Percentiles rank a stretch among this genome's conserved stretches.
Conservation (phyloP, 2,329 filamentous ascomycete species). For the Dactylellina haptotyla region DNA sequence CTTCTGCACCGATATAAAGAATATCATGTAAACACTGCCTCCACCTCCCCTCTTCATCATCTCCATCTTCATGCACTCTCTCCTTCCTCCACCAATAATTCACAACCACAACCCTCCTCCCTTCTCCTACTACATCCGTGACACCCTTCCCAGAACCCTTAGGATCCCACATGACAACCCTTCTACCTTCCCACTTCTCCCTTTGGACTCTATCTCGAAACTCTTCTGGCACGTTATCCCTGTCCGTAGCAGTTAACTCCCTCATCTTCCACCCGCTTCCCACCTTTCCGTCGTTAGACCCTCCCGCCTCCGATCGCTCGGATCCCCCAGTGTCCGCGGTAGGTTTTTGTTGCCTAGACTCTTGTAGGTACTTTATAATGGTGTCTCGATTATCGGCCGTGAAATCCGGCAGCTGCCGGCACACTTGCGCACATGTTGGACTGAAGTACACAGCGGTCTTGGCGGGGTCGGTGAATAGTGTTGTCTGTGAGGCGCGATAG, state of each 20-base stretch:
- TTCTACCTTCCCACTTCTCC: neutral
- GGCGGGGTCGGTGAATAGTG: neutral
- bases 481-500: neutral
- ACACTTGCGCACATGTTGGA: neutral
- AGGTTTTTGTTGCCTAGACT: neutral
- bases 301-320: neutral
- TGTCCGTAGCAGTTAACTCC: neutral
- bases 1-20: neutral
- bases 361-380: conserved; percentile 1
- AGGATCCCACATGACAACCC: neutral
- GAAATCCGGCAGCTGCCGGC: neutral
- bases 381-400: neutral
- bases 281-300: neutral
- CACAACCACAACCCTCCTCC: neutral
- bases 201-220: neutral
- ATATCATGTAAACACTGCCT: conserved; percentile 1
- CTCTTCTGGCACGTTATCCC: neutral
- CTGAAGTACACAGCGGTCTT: neutral
- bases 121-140: neutral
- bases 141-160: neutral
- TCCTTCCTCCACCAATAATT: neutral
- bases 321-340: neutral
- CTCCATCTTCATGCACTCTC: neutral
- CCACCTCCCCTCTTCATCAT: neutral
- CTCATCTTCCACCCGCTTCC: neutral